Conservation (phyloP, 1,284 basidiomycete species). For the Afroboletus lepidellus region DNA sequence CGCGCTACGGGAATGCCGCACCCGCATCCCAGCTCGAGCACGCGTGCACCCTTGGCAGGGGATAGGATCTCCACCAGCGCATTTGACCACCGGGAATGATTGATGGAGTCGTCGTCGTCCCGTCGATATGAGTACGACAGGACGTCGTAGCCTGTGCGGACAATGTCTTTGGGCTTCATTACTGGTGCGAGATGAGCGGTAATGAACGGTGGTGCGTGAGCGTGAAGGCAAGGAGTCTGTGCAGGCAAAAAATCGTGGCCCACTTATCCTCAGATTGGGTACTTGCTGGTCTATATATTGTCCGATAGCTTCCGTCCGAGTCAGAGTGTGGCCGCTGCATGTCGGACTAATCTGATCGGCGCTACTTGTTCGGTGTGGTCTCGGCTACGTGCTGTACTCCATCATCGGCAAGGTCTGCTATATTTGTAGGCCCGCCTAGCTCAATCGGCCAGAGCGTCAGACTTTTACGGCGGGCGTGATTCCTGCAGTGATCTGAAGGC, state of each 20-base stretch:
- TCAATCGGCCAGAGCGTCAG: constrained; percentile 52
- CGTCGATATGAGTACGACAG: not conserved
- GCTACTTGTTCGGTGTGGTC: not conserved
- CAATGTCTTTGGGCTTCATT: constrained; percentile 12
- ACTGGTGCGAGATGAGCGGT: constrained; percentile 15
- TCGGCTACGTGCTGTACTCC: constrained; percentile 3
- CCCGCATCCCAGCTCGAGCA: constrained; percentile 11
- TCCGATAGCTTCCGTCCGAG: not conserved
- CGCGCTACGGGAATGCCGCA: constrained; percentile 11
- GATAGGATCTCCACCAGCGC: not conserved
- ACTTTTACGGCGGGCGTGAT: constrained; percentile 52
- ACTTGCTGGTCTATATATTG: not conserved
- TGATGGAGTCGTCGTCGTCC: not conserved
- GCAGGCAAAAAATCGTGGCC: not conserved
- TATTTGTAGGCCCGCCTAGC: constrained; percentile 53
- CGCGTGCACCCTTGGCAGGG: not conserved
- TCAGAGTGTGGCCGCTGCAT: not conserved
- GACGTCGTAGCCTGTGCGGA: constrained; percentile 1
- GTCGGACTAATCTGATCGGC: not conserved
- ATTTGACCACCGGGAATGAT: constrained; percentile 2
- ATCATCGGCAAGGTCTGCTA: not conserved
- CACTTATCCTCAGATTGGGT: no score
- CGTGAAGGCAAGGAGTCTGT: not conserved
- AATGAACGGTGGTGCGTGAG: constrained; percentile 18
- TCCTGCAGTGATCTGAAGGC: constrained; percentile 84